phyloP scores from a whole-genome alignment of 2,329 filamentous ascomycete species.

The Penicillium aurantiogriseum region DNA sequence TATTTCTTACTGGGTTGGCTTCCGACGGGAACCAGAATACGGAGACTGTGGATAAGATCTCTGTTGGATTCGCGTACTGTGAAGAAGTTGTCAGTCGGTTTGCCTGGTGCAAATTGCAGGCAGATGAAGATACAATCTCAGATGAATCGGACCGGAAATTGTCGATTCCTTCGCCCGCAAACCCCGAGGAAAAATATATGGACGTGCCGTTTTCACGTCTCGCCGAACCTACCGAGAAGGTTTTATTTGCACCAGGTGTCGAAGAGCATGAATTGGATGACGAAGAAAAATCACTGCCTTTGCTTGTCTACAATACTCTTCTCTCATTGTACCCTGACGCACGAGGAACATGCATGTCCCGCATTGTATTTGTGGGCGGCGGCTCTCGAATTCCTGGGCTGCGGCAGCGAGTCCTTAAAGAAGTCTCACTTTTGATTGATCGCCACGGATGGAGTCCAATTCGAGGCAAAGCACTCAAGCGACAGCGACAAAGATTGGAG shows the following conservation, averaged over 20 bases:
- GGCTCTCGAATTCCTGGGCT: conserved; percentile 76
- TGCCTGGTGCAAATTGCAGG: conserved; percentile 65
- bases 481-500: conserved; percentile 46
- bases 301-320: conserved; percentile 73
- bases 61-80: conserved; percentile 71
- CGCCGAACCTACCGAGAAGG: conserved; percentile 70
- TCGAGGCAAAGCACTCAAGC: conserved; percentile 63
- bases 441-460: conserved; percentile 75
- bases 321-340: conserved; percentile 77
- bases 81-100: conserved; percentile 75
- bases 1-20: conserved; percentile 30
- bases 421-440: conserved; percentile 66
- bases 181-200: conserved; percentile 45
- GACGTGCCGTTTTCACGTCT: conserved; percentile 68
- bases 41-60: conserved; percentile 37
- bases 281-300: conserved; percentile 75
- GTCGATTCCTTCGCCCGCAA: conserved; percentile 46
- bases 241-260: conserved; percentile 64
- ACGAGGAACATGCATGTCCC: conserved; percentile 79
- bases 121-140: conserved; percentile 2
- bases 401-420: conserved; percentile 71
- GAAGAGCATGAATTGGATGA: conserved; percentile 69
- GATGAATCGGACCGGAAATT: conserved; percentile 36
- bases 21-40: conserved; percentile 27
- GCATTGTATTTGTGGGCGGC: conserved; percentile 82